These are phyloP conservation scores for Clathrus columnatus DNA, from an alignment of 768 basidiomycete genomes.

Conservation along the genomic window DNA sequence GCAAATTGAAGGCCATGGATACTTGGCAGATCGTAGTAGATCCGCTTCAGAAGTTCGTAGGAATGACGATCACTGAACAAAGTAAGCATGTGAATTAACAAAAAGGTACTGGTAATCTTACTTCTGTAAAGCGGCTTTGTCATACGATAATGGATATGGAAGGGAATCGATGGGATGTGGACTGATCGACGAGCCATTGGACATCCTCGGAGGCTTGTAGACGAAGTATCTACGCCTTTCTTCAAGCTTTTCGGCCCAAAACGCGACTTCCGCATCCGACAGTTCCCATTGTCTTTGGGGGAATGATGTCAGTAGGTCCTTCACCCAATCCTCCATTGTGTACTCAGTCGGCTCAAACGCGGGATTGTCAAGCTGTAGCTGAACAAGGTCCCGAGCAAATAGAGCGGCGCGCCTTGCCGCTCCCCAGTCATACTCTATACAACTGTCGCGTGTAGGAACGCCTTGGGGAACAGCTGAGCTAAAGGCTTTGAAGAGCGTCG, in stretches of 20 bases:
- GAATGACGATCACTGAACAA: conserved; percentile 52
- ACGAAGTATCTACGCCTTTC: neutral
- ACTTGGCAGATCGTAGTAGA: conserved; percentile 48
- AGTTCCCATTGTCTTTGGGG: conserved; percentile 1
- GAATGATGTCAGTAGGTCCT: neutral
- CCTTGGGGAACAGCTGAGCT: too few species aligned
- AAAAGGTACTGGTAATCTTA: neutral
- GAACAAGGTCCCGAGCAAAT: too few species aligned
- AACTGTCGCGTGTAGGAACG: too few species aligned
- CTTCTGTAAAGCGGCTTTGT: conserved; percentile 3
- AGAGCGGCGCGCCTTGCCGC: too few species aligned
- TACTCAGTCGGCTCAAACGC: neutral
- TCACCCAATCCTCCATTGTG: neutral
- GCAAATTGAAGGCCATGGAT: conserved; percentile 46
- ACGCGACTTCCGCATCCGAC: neutral
- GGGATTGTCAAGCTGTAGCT: too few species aligned
- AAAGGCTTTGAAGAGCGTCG: too few species aligned
- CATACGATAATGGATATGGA: conserved; percentile 3
- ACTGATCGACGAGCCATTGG: neutral
- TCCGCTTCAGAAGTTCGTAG: conserved; percentile 38
- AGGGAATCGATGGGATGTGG: conserved; percentile 1
- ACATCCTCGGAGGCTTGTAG: neutral
- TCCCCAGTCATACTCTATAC: too few species aligned
- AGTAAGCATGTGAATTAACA: neutral
- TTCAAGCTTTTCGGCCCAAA: neutral